These are phyloP conservation scores for Nothophytophthora sp. DNA, from an alignment of 352 stramenopile genomes.

Conservation along the genomic window DNA sequence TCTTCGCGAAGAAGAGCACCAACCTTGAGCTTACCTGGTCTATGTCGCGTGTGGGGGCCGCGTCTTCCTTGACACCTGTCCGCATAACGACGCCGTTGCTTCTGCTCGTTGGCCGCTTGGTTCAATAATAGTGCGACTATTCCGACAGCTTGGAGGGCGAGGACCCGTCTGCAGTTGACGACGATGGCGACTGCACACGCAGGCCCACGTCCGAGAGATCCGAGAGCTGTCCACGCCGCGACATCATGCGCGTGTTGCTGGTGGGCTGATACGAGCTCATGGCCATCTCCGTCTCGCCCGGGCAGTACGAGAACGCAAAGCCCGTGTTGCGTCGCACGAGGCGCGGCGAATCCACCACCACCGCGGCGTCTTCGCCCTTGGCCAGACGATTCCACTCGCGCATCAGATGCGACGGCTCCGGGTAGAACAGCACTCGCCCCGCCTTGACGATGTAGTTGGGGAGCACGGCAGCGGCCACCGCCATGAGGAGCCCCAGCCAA, in stretches of 20 bases:
- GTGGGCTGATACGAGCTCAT: slow-evolving; percentile 43
- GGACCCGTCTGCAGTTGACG: slow-evolving; percentile 62
- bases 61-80: slow-evolving; percentile 1
- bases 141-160: slow-evolving; percentile 39
- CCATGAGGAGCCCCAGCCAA: slow-evolving; percentile 75
- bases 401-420: slow-evolving; percentile 89
- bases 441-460: slow-evolving; percentile 90
- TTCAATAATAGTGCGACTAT: slow-evolving; percentile 10
- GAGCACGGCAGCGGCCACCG: slow-evolving; percentile 58
- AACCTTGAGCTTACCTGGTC: too few relatives aligned
- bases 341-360: slow-evolving; percentile 62
- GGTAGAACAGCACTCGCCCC: slow-evolving; percentile 86
- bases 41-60: too few relatives aligned
- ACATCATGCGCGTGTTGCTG: slow-evolving; percentile 16
- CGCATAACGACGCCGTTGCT: too few relatives aligned
- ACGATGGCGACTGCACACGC: slow-evolving; percentile 40
- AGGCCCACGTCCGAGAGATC: slow-evolving; percentile 30
- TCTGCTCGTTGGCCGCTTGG: too few relatives aligned
- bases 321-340: slow-evolving; percentile 85
- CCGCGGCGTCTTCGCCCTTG: slow-evolving; percentile 67
- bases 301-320: slow-evolving; percentile 86
- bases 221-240: slow-evolving; percentile 25
- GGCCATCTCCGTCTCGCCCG: slow-evolving; percentile 78
- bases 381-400: slow-evolving; percentile 88
- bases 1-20: too few relatives aligned